A percentile compares a stretch with the other conserved stretches of the same genome.
Conservation (phyloP, 2,329 filamentous ascomycete species). For the Ophiostoma montium region DNA sequence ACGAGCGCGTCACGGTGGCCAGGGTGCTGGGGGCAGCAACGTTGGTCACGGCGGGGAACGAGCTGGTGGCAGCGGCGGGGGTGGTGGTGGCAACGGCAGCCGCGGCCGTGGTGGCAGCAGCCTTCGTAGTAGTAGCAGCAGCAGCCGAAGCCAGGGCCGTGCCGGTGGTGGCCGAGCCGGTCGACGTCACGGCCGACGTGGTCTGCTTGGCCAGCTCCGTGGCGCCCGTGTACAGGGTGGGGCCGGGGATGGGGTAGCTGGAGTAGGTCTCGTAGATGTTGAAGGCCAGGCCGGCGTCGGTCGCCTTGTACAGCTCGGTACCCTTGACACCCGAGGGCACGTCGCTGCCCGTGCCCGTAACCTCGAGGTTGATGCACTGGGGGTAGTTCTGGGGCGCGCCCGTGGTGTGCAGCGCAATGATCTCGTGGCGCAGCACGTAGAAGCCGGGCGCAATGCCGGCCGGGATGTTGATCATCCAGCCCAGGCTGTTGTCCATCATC, state of each 20-base stretch:
- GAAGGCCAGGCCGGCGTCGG: conserved; percentile 12
- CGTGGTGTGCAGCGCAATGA: conserved; percentile 22
- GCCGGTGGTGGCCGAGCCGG: neutral
- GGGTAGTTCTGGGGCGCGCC: conserved; percentile 13
- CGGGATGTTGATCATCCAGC: conserved; percentile 34
- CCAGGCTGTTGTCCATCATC: conserved; percentile 35
- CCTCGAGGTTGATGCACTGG: conserved; percentile 12
- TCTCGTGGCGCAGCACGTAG: conserved; percentile 38
- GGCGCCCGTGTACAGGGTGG: conserved; percentile 17
- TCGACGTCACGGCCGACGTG: neutral
- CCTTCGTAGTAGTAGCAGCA: neutral
- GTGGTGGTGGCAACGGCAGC: neutral
- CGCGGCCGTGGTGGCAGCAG: neutral
- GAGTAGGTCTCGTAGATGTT: conserved; percentile 11
- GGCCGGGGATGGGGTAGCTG: conserved; percentile 12
- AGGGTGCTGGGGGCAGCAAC: neutral
- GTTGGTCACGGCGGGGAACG: neutral
- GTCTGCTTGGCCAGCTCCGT: neutral
- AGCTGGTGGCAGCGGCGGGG: neutral
- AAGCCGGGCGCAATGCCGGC: conserved; percentile 29
- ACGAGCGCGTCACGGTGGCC: neutral
- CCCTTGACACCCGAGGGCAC: conserved; percentile 10
- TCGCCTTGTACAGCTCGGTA: conserved; percentile 10
- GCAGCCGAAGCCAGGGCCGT: neutral
- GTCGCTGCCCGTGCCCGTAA: conserved; percentile 10